Evolutionary conservation across 78 protist species (phyloP).

Genomic region (Dictyostelium intermedium): DNA sequence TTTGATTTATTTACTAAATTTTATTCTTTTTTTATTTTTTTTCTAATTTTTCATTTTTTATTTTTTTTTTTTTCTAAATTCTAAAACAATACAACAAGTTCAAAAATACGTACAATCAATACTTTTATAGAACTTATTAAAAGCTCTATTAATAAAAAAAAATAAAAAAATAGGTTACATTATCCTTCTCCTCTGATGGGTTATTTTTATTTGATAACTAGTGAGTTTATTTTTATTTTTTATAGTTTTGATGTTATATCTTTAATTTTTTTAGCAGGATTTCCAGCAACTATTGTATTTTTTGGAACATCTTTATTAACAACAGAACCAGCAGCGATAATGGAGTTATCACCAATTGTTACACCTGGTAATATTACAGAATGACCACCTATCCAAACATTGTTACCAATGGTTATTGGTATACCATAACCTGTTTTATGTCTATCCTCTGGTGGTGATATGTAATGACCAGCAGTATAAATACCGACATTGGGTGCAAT

Average conservation of each 20-base stretch:
- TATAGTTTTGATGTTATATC: background rate
- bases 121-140: no score
- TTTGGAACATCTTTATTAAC: conserved; percentile 80
- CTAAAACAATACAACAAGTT: no score
- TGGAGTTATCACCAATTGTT: conserved; percentile 52
- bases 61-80: no score
- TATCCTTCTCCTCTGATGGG: no score
- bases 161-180: no score
- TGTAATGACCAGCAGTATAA: conserved; percentile 83
- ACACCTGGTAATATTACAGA: conserved; percentile 72
- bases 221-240: background rate
- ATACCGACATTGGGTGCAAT: conserved; percentile 82
- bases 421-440: conserved; percentile 10
- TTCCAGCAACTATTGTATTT: conserved; percentile 64
- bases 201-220: no score
- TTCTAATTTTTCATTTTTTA: no score
- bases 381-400: conserved; percentile 79
- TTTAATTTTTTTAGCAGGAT: conserved; percentile 11
- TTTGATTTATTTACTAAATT: no score
- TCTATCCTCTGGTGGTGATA: background rate
- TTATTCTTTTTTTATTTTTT: no score
- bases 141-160: background rate
- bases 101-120: no score
- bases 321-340: conserved; percentile 79
- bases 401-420: conserved; percentile 68